Evolutionary conservation across 495 filamentous ascomycete species (phyloP).

Genomic region (Penicillium antarcticum): DNA sequence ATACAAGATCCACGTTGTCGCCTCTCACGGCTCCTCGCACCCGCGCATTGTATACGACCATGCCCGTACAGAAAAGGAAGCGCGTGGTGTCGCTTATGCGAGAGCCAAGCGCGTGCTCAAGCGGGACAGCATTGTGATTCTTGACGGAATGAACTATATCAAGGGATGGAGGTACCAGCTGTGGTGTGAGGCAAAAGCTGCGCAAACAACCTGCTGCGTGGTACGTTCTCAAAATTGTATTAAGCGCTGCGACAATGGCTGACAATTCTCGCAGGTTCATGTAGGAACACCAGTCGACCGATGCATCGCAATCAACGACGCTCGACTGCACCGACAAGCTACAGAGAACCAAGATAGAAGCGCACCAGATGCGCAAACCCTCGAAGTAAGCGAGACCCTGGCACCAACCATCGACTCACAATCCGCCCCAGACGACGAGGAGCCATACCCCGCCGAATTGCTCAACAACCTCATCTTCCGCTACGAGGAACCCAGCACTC

Average conservation of each 20-base stretch:
- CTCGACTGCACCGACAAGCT: conserved; percentile 23
- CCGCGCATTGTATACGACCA: conserved; percentile 50
- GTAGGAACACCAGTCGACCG: conserved; percentile 72
- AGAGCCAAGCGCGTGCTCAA: conserved; percentile 80
- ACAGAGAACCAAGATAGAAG: not conserved
- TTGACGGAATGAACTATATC: conserved; percentile 94
- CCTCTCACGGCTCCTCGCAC: conserved; percentile 47
- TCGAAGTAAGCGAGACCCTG: not conserved
- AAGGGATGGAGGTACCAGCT: conserved; percentile 97
- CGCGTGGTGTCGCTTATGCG: conserved; percentile 78
- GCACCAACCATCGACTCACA: not conserved
- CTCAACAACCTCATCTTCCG: conserved; percentile 93
- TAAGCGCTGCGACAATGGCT: conserved; percentile 1
- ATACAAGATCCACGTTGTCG: conserved; percentile 55
- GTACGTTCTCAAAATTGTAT: conserved; percentile 37
- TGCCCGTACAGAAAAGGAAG: conserved; percentile 80
- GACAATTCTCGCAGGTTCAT: conserved; percentile 55
- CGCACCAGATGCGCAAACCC: not conserved
- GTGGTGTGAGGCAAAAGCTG: conserved; percentile 88
- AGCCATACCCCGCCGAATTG: conserved; percentile 62
- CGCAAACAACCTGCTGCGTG: conserved; percentile 77
- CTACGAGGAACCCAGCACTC: conserved; percentile 94
- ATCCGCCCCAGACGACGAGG: conserved; percentile 36
- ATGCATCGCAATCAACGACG: conserved; percentile 51
- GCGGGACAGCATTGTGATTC: conserved; percentile 78